Evolutionary conservation across 305 asterid species (phyloP), one percentile per base, ranked within the genome.

Genomic region (Rubia occidens): DNA sequence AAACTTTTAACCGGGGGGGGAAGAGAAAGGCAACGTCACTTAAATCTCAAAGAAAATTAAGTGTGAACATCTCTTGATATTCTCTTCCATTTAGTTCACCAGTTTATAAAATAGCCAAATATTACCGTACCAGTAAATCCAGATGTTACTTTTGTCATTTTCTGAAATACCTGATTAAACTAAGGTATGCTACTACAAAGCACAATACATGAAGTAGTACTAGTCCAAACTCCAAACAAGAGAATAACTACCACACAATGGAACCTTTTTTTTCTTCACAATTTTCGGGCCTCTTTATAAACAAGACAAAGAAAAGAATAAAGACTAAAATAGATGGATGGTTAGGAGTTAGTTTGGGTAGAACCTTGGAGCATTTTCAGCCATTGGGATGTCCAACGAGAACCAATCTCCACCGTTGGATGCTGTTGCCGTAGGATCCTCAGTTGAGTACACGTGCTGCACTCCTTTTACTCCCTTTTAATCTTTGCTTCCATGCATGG

Each of bases 401-500:
- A 75, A 79, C 26, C 43, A 55, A 74, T 72, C 24, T 73, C 42
- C 72, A 39, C 83, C 83, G 72, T 77, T 69, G 68, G 83, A 82
- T 85, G 6, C 14, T 35, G 76, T 73, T 76, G 82, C 85, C 87
- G 84, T 73, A 74, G 74, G 77, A 83, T 78, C 77, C 87, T 77
- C 76, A 74, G 84, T 83, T 84, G 86, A 82, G 82, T 86, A 77
- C 91, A 83, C 85, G 89, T 80, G 89, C 89, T 82, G 74, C 80
- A 68, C 75, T 79, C 82, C 58, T 71, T 79, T 82, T 74, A 35
- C 78, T 0, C 81, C 69, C 82, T 71, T 85, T 81, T 75, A 58
- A 84, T 80, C 86, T 80, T 89, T 83, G 86, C 90, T 83, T 87
- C 85, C 87, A 78, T 87, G 90, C 96, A 87, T 89, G 90, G 89